Conservation (phyloP, 2,329 filamentous ascomycete genomes). For the Claviceps maximensis region DNA sequence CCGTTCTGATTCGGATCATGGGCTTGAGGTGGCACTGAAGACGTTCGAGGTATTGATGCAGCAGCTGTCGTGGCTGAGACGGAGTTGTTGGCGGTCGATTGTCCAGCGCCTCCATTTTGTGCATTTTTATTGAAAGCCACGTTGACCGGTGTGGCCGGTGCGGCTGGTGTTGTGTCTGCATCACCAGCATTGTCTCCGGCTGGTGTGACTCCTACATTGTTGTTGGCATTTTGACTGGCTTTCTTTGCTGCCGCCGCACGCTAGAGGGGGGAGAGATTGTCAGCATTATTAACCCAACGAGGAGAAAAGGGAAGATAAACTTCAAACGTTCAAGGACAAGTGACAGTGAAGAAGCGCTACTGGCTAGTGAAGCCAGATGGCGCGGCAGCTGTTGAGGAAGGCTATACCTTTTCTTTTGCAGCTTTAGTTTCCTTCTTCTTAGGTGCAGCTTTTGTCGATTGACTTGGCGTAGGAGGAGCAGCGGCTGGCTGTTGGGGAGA, state of each 20-base stretch:
- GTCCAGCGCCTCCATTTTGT: slow-evolving; percentile 16
- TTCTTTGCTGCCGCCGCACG: slow-evolving; percentile 47
- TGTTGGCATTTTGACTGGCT: slow-evolving; percentile 40
- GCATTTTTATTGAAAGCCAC: slow-evolving; percentile 29
- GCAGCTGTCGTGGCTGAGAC: slow-evolving; percentile 12
- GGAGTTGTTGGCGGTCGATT: slow-evolving; percentile 7
- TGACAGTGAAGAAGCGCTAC: too few species aligned
- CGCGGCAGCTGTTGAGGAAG: not conserved
- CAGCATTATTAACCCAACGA: not conserved
- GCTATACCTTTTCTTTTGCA: slow-evolving; percentile 53
- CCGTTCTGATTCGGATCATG: slow-evolving; percentile 34
- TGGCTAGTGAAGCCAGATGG: not conserved
- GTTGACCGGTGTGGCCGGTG: slow-evolving; percentile 49
- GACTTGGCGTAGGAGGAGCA: slow-evolving; percentile 64
- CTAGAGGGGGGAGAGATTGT: slow-evolving; percentile 7
- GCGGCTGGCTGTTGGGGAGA: slow-evolving; percentile 51
- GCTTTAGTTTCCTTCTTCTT: slow-evolving; percentile 64
- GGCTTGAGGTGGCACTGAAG: slow-evolving; percentile 22
- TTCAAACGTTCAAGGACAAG: not conserved
- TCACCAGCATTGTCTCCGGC: slow-evolving; percentile 42
- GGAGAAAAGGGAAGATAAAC: too few species aligned
- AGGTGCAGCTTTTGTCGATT: slow-evolving; percentile 57
- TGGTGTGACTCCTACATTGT: slow-evolving; percentile 35
- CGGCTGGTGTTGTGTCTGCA: slow-evolving; percentile 48
- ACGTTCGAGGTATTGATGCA: slow-evolving; percentile 17